Evolutionary conservation across 192 early-diverging fungal genomes (phyloP), one percentile per base, ranked within the genome.

Genomic region (Coemansia sp.): DNA sequence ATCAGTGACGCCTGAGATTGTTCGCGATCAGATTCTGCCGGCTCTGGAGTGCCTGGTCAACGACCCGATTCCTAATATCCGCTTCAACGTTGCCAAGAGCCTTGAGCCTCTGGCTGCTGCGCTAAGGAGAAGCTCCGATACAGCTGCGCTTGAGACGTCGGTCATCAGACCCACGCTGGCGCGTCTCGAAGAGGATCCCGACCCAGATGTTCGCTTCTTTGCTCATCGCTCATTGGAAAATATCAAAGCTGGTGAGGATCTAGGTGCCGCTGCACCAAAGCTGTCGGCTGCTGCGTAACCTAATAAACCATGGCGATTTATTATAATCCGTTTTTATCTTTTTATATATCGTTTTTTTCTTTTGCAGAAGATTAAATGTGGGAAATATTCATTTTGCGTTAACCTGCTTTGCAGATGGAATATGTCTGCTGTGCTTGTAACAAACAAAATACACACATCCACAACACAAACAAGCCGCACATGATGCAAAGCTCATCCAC

Each of bases 21-120:
- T 98, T 55, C 90, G 90, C 65, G 94, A 95, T 58, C 84, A 88
- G 67, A 92, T 98, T 60, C 69, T 99, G 61, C 98, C 98, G 12
- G 90, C 93, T 9, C 87, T 97, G 49, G 88, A 87, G 62, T 87
- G 77, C 52, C 88, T 98, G 56, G 89, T 92, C 40, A 85, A 87
- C 13, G 98, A 99, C 73, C 93, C 94, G 11, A 98, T 99, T 63
- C 98, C 98, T 63, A 99, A 99, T 77, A 99, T 99, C 72, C 91
- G 98, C 41, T 99, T 99, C 88, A 99, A 98, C 64, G 96, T 98
- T 12, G 95, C 95, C 47, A 99, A 99, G 76, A 90, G 92, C 56
- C 85, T 96, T 68, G 93, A 95, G 76, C 84, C 88, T 2, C 79
- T 99, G 76, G 88, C 92, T 43, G 92, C 89, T 12, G 81, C 94